A percentile compares a stretch with the other conserved stretches of the same genome.
Conservation (phyloP, 2,329 filamentous ascomycete species). For the Knoxdaviesia capensis region DNA sequence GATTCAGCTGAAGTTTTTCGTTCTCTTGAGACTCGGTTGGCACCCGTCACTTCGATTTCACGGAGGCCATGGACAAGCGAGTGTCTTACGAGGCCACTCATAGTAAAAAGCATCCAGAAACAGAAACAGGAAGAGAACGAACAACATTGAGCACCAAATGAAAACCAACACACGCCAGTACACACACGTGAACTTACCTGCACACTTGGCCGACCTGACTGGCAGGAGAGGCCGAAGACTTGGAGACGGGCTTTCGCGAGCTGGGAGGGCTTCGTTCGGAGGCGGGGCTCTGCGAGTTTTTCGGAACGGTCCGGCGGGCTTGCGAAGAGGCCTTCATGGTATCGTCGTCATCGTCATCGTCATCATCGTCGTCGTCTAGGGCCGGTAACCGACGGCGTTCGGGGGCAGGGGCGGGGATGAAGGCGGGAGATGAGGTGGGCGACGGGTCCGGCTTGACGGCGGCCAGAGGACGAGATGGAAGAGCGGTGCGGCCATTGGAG, state of each 20-base stretch:
- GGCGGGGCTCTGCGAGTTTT: background rate
- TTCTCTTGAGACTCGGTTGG: no score
- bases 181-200: conserved; percentile 34
- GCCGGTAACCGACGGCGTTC: conserved; percentile 2
- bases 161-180: background rate
- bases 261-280: conserved; percentile 1
- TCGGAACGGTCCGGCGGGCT: background rate
- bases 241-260: background rate
- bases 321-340: conserved; percentile 1
- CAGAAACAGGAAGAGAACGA: background rate
- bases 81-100: no score
- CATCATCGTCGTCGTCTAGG: conserved; percentile 1
- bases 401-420: no score
- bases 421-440: background rate
- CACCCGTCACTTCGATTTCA: no score
- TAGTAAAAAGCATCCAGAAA: background rate
- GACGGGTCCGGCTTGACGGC: background rate
- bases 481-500: background rate
- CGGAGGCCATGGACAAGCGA: no score
- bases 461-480: conserved; percentile 3
- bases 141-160: background rate
- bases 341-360: conserved; percentile 1
- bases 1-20: no score
- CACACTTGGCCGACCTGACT: conserved; percentile 37
- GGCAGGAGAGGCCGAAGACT: conserved; percentile 1